These are phyloP conservation scores for Trichoderma sp. DNA, from an alignment of 2,329 filamentous ascomycete genomes.

Conservation along the genomic window DNA sequence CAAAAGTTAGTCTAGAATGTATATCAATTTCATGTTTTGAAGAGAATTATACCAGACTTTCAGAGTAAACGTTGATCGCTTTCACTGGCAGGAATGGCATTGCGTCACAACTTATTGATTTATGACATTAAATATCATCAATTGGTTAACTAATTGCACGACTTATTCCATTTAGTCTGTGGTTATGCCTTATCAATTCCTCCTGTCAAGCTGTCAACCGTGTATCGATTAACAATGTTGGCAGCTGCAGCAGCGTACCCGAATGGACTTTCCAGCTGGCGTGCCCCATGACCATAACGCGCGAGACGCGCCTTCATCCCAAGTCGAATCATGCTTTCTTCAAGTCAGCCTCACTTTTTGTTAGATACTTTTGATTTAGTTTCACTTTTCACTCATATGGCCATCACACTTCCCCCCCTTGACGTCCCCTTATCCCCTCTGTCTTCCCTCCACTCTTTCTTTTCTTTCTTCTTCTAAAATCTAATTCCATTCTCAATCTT, in stretches of 20 bases:
- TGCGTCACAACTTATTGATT: no score
- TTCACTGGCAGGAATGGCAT: background rate
- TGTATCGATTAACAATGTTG: background rate
- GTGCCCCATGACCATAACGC: background rate
- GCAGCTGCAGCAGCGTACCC: background rate
- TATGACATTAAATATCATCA: no score
- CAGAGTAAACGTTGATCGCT: background rate
- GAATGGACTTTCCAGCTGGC: slow-evolving; percentile 29
- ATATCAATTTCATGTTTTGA: slow-evolving; percentile 44
- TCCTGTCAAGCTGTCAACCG: background rate
- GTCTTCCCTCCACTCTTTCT: background rate
- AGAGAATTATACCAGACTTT: background rate
- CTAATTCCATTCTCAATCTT: background rate
- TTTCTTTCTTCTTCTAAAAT: background rate
- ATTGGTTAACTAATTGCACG: no score
- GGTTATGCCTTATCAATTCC: background rate
- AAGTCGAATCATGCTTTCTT: background rate
- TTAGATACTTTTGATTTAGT: no score
- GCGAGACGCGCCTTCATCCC: slow-evolving; percentile 13
- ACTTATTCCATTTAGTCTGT: background rate
- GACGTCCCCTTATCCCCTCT: background rate
- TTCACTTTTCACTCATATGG: slow-evolving; percentile 8
- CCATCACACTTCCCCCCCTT: background rate
- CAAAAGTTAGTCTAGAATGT: slow-evolving; percentile 44
- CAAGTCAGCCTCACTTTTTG: slow-evolving; percentile 1